Base-by-base conservation (phyloP, 768 basidiomycete species). In the Phanerochaete sordida region DNA sequence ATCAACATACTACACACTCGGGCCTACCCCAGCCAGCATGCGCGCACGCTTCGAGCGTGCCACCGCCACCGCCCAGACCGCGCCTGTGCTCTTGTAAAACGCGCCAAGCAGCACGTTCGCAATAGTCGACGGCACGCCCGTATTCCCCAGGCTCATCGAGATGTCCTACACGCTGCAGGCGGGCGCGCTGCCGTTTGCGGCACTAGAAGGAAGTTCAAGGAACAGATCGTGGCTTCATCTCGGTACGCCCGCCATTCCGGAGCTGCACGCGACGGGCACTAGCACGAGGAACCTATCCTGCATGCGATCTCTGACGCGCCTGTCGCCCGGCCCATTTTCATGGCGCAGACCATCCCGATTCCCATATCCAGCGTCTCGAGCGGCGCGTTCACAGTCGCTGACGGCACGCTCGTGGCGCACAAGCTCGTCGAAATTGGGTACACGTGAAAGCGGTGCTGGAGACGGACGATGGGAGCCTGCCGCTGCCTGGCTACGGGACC, bases 1-100 rank as follows among this genome's bases (percentile, higher is more conserved):
- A 0, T 35, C 61, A 23, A 39, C 57, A 13, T 73, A 70, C 51
- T 56, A 65, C 0, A 59, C 71, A n/a, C 64, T 63, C 50, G 68
- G 66, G 50, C 21, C 61, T 9, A 64, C 62, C 23, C 39, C 63
- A 2, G 62, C 49, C 2, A 31, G 37, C 23, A 62, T 72, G 37
- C 48, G 59, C n/a, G 60, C 52, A 3, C 63, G 66, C 1, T 67
- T 66, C 46, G n/a, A 58, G 2, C 3, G 9, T 2, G 19, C 37
- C 30, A 16, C 43, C 12, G 35, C 23, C 21, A 28, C 8, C 24
- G 13, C 27, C 21, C 53, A 43, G 8, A 5, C 15, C 23, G 24
- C 33, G 2, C 53, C 53, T 5, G 23, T 49, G 15, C 21, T 47
- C 19, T 56, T 59, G 24, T 21, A 46, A 5, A 28, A 35, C 56